Evolutionary conservation across 1,284 basidiomycete genomes (phyloP).

Genomic region (Chalciporus sp.): DNA sequence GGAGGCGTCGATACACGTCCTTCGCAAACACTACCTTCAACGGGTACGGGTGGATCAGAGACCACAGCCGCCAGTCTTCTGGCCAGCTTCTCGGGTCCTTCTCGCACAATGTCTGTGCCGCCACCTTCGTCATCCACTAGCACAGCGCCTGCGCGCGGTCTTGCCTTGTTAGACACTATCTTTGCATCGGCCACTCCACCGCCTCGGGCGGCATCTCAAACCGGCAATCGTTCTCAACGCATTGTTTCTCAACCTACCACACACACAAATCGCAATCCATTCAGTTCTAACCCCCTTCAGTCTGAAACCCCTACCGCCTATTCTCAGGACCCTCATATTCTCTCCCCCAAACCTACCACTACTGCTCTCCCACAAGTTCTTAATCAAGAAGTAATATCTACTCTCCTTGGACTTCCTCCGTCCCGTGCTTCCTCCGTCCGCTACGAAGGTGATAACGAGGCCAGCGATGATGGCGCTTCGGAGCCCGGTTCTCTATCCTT

Average conservation of each 20-base stretch:
- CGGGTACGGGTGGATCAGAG: constrained; percentile 25
- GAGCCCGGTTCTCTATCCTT: constrained; percentile 45
- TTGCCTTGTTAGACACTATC: constrained; percentile 51
- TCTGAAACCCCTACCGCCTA: constrained; percentile 17
- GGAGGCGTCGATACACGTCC: constrained; percentile 16
- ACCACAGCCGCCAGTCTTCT: constrained; percentile 32
- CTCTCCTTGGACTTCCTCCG: constrained; percentile 53
- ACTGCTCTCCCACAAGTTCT: constrained; percentile 56
- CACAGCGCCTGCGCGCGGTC: constrained; percentile 38
- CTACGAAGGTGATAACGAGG: constrained; percentile 66
- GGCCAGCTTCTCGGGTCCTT: constrained; percentile 23
- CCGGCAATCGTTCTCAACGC: constrained; percentile 15
- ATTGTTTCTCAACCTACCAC: constrained; percentile 6
- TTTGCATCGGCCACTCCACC: constrained; percentile 50
- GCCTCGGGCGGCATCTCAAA: constrained; percentile 22
- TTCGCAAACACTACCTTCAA: constrained; percentile 17
- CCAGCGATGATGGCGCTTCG: constrained; percentile 47
- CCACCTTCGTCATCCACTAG: constrained; percentile 26
- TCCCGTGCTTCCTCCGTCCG: constrained; percentile 56
- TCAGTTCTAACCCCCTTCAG: constrained; percentile 7
- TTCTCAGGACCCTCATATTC: constrained; percentile 36
- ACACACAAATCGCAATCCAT: constrained; percentile 6
- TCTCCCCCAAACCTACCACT: constrained; percentile 50
- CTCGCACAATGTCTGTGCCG: constrained; percentile 37
- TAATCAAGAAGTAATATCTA: constrained; percentile 63